Evolutionary conservation across 495 filamentous ascomycete species (phyloP), one percentile per base, ranked within the genome.

Genomic region (Talaromyces proteolyticus): DNA sequence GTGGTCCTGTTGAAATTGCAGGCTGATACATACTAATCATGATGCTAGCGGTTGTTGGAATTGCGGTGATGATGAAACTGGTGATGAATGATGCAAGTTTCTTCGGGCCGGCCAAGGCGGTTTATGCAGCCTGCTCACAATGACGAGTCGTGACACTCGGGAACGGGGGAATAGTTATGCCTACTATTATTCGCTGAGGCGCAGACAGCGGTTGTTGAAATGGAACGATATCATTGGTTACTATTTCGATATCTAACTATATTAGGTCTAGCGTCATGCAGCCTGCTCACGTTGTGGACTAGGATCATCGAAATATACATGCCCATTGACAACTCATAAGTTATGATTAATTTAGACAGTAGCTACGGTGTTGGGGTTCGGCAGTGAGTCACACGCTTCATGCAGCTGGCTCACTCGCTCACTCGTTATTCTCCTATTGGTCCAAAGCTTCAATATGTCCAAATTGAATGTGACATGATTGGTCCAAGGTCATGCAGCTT

Each of bases 91-190:
- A 51, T 54, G 42, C 19, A 38, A 54, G 44, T 53, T 52, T 52
- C 25, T 36, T 55, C 36, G n/a, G n/a, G n/a, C n/a, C n/a, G n/a
- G n/a, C n/a, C n/a, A n/a, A n/a, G n/a, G n/a, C 40, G 55, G 42
- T 61, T 57, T 55, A 65, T 65, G 64, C 62, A 62, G 47, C 49
- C 54, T 65, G 63, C 58, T 68, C 63, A 69, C 66, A n/a, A n/a
- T n/a, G n/a, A n/a, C n/a, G n/a, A n/a, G n/a, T n/a, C n/a, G n/a
- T n/a, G n/a, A n/a, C n/a, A n/a, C n/a, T n/a, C n/a, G n/a, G n/a
- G n/a, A n/a, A n/a, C n/a, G n/a, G n/a, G n/a, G n/a, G n/a, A n/a
- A n/a, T n/a, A n/a, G n/a, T n/a, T n/a, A n/a, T n/a, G n/a, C n/a
- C n/a, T n/a, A n/a, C n/a, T n/a, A n/a, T n/a, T n/a, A n/a, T n/a